phyloP scores from a whole-genome alignment of 169 alveolate species.

The Plasmodium knowlesi region DNA sequence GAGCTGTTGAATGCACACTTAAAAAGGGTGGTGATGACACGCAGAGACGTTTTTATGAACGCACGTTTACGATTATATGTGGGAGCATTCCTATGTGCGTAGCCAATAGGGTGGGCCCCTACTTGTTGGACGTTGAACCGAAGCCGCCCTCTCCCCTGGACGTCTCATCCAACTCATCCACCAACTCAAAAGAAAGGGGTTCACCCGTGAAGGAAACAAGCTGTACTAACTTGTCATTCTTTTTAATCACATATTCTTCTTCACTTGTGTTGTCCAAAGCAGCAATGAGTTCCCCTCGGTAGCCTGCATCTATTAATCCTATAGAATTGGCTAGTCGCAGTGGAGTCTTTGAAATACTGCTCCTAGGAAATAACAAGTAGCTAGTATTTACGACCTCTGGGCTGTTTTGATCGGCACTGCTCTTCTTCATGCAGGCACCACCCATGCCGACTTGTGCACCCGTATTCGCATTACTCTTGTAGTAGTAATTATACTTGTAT shows the following conservation, averaged over 20 bases:
- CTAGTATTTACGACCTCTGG: conserved; percentile 70
- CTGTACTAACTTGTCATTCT: conserved; percentile 90
- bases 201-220: conserved; percentile 91
- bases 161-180: conserved; percentile 87
- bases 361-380: conserved; percentile 90
- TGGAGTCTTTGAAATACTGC: conserved; percentile 92
- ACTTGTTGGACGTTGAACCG: conserved; percentile 87
- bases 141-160: conserved; percentile 92
- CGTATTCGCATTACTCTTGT: background rate
- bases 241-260: conserved; percentile 86
- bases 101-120: background rate
- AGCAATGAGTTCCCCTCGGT: conserved; percentile 91
- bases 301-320: conserved; percentile 93
- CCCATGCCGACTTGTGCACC: background rate
- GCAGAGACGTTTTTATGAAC: background rate
- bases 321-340: conserved; percentile 91
- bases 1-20: background rate
- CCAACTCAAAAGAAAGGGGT: conserved; percentile 88
- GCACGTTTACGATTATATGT: background rate
- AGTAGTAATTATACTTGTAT: conserved; percentile 21
- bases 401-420: conserved; percentile 9
- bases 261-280: conserved; percentile 91
- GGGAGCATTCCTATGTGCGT: background rate
- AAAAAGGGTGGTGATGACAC: background rate
- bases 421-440: background rate